Conservation (phyloP, 2,329 filamentous ascomycete species). For the Zymoseptoria pseudotritici region DNA sequence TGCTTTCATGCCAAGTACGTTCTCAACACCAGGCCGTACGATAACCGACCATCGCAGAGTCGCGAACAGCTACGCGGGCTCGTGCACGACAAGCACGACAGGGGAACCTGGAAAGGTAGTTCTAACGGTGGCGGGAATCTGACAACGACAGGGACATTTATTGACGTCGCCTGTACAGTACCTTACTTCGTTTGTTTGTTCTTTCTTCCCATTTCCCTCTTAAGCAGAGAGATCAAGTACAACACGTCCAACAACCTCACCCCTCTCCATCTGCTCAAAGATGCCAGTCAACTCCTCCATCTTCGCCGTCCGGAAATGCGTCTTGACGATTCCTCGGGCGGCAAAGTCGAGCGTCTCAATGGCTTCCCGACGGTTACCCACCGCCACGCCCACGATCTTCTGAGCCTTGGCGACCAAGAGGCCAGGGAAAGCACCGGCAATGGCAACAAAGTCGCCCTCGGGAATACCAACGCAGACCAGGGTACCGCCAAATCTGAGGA, state of each 20-base stretch:
- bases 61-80: background rate
- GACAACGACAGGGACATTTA: background rate
- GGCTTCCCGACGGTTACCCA: conserved; percentile 41
- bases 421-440: conserved; percentile 35
- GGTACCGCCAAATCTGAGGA: conserved; percentile 40
- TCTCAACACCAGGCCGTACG: background rate
- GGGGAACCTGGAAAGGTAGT: no score
- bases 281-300: conserved; percentile 41
- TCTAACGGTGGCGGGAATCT: no score
- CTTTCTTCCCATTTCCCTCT: background rate
- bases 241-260: conserved; percentile 40
- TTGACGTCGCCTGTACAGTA: background rate
- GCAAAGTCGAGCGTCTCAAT: conserved; percentile 44
- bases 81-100: background rate
- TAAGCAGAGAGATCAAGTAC: conserved; percentile 36
- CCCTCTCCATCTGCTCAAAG: conserved; percentile 42
- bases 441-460: conserved; percentile 40
- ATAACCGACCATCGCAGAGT: background rate
- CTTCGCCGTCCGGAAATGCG: conserved; percentile 39
- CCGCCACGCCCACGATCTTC: conserved; percentile 40
- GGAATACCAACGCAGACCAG: conserved; percentile 43
- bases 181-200: background rate
- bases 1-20: background rate
- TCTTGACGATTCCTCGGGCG: conserved; percentile 39
- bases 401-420: conserved; percentile 37